Percentiles rank a stretch among this genome's conserved stretches.
Evolutionary conservation across 2,329 filamentous ascomycete species (phyloP).

Genomic region (Aspergillus glaucus): DNA sequence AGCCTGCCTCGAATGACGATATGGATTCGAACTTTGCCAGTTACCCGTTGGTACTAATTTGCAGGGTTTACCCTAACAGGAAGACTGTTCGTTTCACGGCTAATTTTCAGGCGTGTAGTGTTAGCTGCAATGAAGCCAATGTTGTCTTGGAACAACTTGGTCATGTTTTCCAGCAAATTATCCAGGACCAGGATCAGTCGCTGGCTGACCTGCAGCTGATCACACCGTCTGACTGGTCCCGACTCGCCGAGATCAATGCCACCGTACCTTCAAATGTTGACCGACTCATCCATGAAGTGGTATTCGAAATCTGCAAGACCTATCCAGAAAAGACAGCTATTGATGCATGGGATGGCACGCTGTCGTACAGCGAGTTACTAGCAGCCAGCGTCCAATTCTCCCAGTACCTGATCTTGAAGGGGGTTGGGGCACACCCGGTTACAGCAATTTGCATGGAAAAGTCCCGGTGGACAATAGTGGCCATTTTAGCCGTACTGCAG

Average conservation of each 20-base stretch:
- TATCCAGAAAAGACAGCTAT: too few relatives aligned
- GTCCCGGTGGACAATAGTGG: too few relatives aligned
- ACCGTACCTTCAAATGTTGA: conserved; percentile 18
- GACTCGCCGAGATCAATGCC: conserved; percentile 29
- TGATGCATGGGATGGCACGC: too few relatives aligned
- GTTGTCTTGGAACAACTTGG: conserved; percentile 30
- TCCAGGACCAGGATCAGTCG: conserved; percentile 6
- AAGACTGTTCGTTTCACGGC: neutral
- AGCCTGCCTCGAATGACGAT: neutral
- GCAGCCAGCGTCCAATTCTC: too few relatives aligned
- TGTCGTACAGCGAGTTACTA: too few relatives aligned
- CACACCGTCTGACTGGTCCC: conserved; percentile 27
- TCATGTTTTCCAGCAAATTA: conserved; percentile 15
- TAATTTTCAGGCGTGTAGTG: conserved; percentile 7
- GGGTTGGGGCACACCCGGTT: too few relatives aligned
- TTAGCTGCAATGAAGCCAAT: conserved; percentile 37
- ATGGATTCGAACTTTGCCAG: neutral
- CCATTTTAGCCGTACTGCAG: too few relatives aligned
- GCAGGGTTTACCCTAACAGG: neutral
- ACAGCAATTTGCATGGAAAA: too few relatives aligned
- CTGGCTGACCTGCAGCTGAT: conserved; percentile 25
- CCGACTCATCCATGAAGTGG: conserved; percentile 14
- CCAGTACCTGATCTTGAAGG: too few relatives aligned
- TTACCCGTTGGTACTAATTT: neutral
- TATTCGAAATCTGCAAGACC: too few relatives aligned